phyloP scores from a whole-genome alignment of 257 asterid genomes.

The Capsicum pubescens region DNA sequence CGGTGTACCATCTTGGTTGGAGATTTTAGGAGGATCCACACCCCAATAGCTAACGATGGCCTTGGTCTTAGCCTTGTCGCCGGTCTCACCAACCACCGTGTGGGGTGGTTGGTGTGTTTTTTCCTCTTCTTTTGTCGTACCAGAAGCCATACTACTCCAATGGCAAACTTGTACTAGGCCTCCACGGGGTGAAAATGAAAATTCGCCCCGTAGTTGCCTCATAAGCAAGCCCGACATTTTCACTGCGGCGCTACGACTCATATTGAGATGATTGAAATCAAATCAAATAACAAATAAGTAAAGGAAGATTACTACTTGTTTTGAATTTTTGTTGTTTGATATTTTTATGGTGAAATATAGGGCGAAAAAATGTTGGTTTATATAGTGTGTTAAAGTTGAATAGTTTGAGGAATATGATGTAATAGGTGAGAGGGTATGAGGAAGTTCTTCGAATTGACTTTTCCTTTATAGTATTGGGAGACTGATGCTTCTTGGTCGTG shows the following conservation, averaged over 20 bases:
- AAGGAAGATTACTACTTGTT: neutral
- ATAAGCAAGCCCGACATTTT: constrained; percentile 41
- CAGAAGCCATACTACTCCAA: constrained; percentile 37
- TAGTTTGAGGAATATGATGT: neutral
- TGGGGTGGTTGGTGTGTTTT: constrained; percentile 37
- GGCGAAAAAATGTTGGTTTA: neutral
- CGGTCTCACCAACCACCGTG: neutral
- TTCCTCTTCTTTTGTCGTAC: constrained; percentile 18
- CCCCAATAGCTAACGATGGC: constrained; percentile 72
- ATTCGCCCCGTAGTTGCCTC: constrained; percentile 30
- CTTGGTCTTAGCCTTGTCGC: constrained; percentile 28
- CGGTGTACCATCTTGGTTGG: constrained; percentile 63
- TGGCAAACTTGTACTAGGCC: constrained; percentile 34
- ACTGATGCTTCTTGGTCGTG: neutral
- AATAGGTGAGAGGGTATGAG: neutral
- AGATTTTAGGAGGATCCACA: constrained; percentile 51
- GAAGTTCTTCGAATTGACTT: neutral
- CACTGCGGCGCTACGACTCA: constrained; percentile 46
- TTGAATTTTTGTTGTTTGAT: neutral
- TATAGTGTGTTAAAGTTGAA: neutral
- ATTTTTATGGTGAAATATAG: neutral
- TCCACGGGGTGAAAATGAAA: neutral
- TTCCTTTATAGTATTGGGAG: neutral
- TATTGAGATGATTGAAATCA: constrained; percentile 24
- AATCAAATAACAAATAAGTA: neutral